Percentiles rank a stretch among this genome's conserved stretches.
Evolutionary conservation across 2,329 filamentous ascomycete genomes (phyloP).

Genomic region (Penicillium sp.): DNA sequence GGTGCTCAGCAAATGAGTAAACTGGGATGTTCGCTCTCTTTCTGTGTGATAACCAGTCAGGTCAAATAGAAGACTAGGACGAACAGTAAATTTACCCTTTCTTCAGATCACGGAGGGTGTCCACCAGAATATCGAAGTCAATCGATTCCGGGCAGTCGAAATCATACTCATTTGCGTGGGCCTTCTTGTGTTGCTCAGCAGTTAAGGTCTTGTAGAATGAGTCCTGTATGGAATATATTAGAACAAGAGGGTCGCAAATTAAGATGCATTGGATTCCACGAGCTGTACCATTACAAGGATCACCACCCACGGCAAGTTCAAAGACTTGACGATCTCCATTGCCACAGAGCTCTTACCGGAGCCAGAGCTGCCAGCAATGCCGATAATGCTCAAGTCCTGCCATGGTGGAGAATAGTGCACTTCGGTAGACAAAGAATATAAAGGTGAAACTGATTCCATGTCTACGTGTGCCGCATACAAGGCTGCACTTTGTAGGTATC

Average conservation of each 20-base stretch:
- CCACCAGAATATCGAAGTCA: constrained; percentile 85
- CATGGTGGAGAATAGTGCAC: constrained; percentile 90
- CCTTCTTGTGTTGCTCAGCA: constrained; percentile 71
- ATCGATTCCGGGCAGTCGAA: constrained; percentile 94
- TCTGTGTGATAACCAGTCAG: constrained; percentile 19
- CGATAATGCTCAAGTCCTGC: constrained; percentile 95
- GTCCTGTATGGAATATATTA: constrained; percentile 57
- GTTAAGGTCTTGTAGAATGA: constrained; percentile 94
- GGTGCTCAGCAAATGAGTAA: constrained; percentile 93
- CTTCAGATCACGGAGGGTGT: constrained; percentile 79
- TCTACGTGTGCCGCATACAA: constrained; percentile 2
- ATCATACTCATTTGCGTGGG: constrained; percentile 89
- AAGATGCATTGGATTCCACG: neutral
- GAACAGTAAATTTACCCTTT: constrained; percentile 65
- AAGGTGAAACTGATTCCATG: constrained; percentile 40
- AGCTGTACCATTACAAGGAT: constrained; percentile 85
- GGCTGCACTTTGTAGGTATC: neutral
- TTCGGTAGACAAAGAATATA: constrained; percentile 34
- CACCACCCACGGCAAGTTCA: constrained; percentile 96
- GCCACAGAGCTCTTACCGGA: constrained; percentile 94
- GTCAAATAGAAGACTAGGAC: neutral
- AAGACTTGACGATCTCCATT: constrained; percentile 80
- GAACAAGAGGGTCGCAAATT: neutral
- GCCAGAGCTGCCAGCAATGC: constrained; percentile 90
- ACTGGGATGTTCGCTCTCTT: constrained; percentile 76